Evolutionary conservation across 768 basidiomycete species (phyloP), one percentile per base, ranked within the genome.

Genomic region (Coprinopsis cinerea): DNA sequence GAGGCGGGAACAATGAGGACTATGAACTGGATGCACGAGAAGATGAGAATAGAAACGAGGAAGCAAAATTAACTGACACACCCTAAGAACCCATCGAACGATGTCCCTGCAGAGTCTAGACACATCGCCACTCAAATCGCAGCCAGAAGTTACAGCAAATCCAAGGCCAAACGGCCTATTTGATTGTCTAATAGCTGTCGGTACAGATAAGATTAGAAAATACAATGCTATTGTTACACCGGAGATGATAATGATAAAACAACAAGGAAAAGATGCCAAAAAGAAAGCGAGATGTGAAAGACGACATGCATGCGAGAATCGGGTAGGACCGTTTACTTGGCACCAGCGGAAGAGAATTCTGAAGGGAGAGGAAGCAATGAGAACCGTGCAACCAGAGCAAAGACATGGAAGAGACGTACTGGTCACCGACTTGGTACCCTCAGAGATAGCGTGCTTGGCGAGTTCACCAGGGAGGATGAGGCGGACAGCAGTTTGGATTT

Each of bases 391-490:
- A 40, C 18, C 37, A 34, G n/a, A 37, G n/a, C 14, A 4, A 4
- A 5, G 7, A 18, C 48, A 11, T 54, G 32, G 30, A 45, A 15
- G 15, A 34, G 18, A 53, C 81, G 53, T 55, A 82, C 81, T 77
- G 50, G 75, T 77, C 17, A 77, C 75, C 15, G 73, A 75, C 62
- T 77, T 77, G 48, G 76, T 76, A 26, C 27, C 41, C 28, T 49
- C 25, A 20, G 39, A 42, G 20, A 97, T 96, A 48, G 95, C 95
- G 65, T 98, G 95, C 77, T 98, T 98, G 64, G 93, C 89, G 37
- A 98, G 82, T 72, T 97, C 94, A 71, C 93, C 95, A 58, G 94
- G 93, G 23, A 98, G 85, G 63, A 98, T 96, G 39, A 95, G 78
- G 50, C 94, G 88, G 44, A 96, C 94, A 34, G 90, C 81, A 25